Percentiles rank a stretch among this genome's conserved stretches.
Conservation (phyloP, 768 basidiomycete species). For the Jaapia argillacea region DNA sequence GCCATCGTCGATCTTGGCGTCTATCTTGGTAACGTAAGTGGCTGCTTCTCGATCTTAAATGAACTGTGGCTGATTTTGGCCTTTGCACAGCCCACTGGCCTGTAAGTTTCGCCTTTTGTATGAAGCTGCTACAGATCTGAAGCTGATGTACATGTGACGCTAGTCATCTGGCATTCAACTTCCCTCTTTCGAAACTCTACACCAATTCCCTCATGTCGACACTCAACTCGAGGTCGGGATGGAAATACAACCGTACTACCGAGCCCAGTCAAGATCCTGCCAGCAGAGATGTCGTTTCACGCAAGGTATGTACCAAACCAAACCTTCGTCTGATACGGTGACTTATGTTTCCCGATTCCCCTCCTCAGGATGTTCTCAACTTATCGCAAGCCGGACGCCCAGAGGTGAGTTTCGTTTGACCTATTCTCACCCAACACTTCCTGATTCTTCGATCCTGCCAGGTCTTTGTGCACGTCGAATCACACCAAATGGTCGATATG, state of each 20-base stretch:
- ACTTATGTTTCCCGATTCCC: too few species aligned
- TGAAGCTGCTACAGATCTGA: conserved; percentile 9
- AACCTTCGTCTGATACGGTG: too few species aligned
- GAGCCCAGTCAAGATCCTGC: not conserved
- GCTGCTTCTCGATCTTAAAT: not conserved
- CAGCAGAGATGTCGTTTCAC: too few species aligned
- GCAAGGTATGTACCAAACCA: too few species aligned
- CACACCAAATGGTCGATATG: not conserved
- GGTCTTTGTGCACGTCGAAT: not conserved
- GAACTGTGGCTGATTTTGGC: not conserved
- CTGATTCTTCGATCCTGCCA: not conserved
- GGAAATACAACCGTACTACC: not conserved
- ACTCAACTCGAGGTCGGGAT: conserved; percentile 16
- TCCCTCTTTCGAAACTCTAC: conserved; percentile 23
- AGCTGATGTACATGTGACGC: not conserved
- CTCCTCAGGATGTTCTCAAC: not conserved
- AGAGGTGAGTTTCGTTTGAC: not conserved
- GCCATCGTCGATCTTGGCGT: conserved; percentile 21
- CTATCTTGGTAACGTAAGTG: conserved; percentile 10
- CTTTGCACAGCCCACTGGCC: not conserved
- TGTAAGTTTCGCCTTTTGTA: too few species aligned
- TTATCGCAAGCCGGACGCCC: not conserved
- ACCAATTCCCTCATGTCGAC: conserved; percentile 25
- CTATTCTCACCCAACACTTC: too few species aligned
- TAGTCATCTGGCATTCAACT: conserved; percentile 21